Percentiles rank a stretch among this genome's conserved stretches.
Evolutionary conservation across 2,329 filamentous ascomycete genomes (phyloP).

Genomic region (Fusarium zealandicum): DNA sequence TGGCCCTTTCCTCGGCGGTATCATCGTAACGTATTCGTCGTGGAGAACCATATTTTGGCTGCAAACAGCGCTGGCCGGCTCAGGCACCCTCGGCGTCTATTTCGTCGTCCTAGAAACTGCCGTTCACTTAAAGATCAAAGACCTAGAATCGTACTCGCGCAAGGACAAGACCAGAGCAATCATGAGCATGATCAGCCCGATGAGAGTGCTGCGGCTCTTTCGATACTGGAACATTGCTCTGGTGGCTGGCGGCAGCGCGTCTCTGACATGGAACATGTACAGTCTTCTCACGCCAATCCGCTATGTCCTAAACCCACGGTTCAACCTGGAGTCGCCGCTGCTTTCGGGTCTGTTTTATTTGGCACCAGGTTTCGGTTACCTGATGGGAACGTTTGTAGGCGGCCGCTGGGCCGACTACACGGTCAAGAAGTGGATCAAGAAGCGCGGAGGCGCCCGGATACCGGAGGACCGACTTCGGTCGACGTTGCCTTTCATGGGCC

Average conservation of each 20-base stretch:
- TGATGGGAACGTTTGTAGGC: conserved; percentile 74
- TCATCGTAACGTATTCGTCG: conserved; percentile 75
- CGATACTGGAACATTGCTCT: conserved; percentile 73
- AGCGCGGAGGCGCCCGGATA: conserved; percentile 64
- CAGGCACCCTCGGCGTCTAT: conserved; percentile 65
- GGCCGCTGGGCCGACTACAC: conserved; percentile 73
- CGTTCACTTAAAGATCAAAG: conserved; percentile 66
- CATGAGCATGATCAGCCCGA: conserved; percentile 70
- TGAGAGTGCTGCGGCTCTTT: conserved; percentile 69
- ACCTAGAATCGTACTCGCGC: conserved; percentile 63
- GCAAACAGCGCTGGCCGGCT: conserved; percentile 71
- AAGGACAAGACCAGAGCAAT: conserved; percentile 61
- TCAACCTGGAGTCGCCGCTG: conserved; percentile 70
- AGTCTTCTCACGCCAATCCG: conserved; percentile 69
- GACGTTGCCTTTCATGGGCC: conserved; percentile 62
- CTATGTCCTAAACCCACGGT: conserved; percentile 77
- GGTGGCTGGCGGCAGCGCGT: conserved; percentile 63
- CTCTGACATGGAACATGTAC: conserved; percentile 77
- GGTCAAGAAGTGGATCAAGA: conserved; percentile 69
- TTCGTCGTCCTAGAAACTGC: conserved; percentile 78
- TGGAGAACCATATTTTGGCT: conserved; percentile 84
- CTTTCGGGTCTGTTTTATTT: conserved; percentile 77
- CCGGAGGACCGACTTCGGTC: conserved; percentile 73
- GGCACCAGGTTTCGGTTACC: conserved; percentile 73
- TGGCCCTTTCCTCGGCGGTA: conserved; percentile 74